Evolutionary conservation across 768 basidiomycete species (phyloP).

Genomic region (Collybia sordida): DNA sequence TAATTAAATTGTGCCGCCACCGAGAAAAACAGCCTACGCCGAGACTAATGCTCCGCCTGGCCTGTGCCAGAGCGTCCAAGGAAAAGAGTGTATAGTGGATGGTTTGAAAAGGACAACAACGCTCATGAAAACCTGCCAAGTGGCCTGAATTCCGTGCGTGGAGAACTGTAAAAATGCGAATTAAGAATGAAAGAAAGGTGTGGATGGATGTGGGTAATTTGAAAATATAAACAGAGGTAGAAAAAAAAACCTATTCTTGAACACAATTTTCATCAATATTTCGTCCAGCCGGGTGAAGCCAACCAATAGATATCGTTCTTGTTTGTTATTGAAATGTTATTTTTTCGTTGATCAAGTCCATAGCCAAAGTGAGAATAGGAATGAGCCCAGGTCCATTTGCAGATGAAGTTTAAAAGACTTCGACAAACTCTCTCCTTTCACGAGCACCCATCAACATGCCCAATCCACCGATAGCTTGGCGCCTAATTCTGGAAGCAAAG

Average conservation of each 20-base stretch:
- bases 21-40: too few species aligned
- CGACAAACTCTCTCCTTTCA: constrained; percentile 74
- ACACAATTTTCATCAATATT: constrained; percentile 9
- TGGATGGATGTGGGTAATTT: constrained; percentile 4
- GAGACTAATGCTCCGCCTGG: neutral
- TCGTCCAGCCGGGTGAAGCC: constrained; percentile 17
- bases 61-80: neutral
- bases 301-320: constrained; percentile 13
- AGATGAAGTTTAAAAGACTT: constrained; percentile 52
- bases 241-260: constrained; percentile 12
- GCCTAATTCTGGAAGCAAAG: constrained; percentile 83
- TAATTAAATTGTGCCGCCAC: too few species aligned
- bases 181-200: constrained; percentile 11
- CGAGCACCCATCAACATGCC: constrained; percentile 79
- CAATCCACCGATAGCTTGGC: constrained; percentile 81
- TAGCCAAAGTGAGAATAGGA: neutral
- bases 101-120: constrained; percentile 17
- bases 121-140: constrained; percentile 10
- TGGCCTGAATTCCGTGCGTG: constrained; percentile 9
- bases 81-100: constrained; percentile 21
- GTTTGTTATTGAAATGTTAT: constrained; percentile 3
- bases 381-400: too few species aligned
- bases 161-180: constrained; percentile 9
- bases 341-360: constrained; percentile 2
- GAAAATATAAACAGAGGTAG: constrained; percentile 10